Conservation (phyloP, 2,329 filamentous ascomycete genomes). For the Pestalotiopsis sp. region DNA sequence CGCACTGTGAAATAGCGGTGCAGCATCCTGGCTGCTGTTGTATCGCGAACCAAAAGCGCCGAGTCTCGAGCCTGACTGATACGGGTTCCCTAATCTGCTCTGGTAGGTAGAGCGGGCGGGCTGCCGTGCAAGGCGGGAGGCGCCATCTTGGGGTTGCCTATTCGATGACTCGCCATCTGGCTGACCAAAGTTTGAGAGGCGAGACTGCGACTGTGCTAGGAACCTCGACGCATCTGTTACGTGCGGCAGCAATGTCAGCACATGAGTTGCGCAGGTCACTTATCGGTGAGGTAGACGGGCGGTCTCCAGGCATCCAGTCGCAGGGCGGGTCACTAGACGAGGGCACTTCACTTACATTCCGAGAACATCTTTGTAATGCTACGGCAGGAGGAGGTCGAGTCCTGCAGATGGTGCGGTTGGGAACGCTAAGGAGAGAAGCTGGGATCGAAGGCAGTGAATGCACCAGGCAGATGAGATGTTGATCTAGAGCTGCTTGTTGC, state of each 20-base stretch:
- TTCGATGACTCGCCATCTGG: constrained; percentile 38
- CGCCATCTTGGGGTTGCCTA: constrained; percentile 13
- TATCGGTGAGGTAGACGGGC: not conserved
- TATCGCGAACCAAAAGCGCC: constrained; percentile 78
- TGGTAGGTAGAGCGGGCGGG: constrained; percentile 31
- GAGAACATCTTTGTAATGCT: constrained; percentile 66
- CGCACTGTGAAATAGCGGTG: constrained; percentile 92
- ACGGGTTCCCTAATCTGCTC: constrained; percentile 66
- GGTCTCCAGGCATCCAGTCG: not conserved
- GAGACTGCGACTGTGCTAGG: constrained; percentile 93
- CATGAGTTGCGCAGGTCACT: not conserved
- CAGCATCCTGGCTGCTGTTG: constrained; percentile 73
- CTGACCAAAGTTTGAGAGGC: constrained; percentile 73
- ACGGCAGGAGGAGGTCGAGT: constrained; percentile 29
- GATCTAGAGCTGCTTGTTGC: not conserved
- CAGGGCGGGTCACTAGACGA: not conserved
- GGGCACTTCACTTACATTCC: constrained; percentile 76
- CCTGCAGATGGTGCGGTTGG: constrained; percentile 21
- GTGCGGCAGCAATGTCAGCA: not conserved
- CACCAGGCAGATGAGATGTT: not conserved
- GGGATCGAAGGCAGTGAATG: not conserved
- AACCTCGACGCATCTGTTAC: constrained; percentile 84
- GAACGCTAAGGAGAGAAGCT: not conserved
- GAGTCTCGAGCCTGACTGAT: constrained; percentile 73
- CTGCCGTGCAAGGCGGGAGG: constrained; percentile 30